Evolutionary conservation across 2,329 filamentous ascomycete species (phyloP).

Genomic region (Helotiales sp.): DNA sequence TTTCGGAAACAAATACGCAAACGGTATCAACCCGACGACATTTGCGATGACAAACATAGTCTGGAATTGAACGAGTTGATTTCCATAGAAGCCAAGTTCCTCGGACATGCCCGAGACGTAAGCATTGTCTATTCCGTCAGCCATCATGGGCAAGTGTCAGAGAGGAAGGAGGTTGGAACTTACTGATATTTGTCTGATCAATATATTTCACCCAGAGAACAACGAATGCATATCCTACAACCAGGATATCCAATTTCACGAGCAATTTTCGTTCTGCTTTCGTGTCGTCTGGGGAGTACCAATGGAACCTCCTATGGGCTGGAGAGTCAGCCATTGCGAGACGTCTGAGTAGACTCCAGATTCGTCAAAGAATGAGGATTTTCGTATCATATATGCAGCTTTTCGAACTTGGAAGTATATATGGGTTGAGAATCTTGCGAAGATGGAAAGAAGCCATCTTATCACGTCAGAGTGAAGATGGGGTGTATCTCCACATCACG

Average conservation of each 20-base stretch:
- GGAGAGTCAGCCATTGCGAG: background rate
- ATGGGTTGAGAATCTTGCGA: background rate
- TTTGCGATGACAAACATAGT: slow-evolving; percentile 23
- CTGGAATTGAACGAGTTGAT: slow-evolving; percentile 43
- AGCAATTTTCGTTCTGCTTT: slow-evolving; percentile 51
- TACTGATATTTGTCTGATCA: slow-evolving; percentile 24
- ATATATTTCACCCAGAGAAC: slow-evolving; percentile 47
- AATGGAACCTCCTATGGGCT: slow-evolving; percentile 32
- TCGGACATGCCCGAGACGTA: slow-evolving; percentile 35
- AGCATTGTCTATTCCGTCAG: slow-evolving; percentile 26
- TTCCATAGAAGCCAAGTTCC: slow-evolving; percentile 48
- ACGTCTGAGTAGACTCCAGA: no score
- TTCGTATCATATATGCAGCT: background rate
- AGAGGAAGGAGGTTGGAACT: background rate
- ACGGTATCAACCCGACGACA: slow-evolving; percentile 24
- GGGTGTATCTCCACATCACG: background rate
- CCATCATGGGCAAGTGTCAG: no score
- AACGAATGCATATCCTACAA: slow-evolving; percentile 55
- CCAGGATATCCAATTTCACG: slow-evolving; percentile 53
- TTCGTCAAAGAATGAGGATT: background rate
- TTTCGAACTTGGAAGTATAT: background rate
- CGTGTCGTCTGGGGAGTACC: slow-evolving; percentile 50
- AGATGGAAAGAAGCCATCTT: background rate
- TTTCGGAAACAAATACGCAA: slow-evolving; percentile 27
- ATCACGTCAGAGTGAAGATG: background rate